A percentile compares a stretch with the other conserved stretches of the same genome.
Evolutionary conservation across 2,329 filamentous ascomycete species (phyloP).

Genomic region (Sclerotinia minor): DNA sequence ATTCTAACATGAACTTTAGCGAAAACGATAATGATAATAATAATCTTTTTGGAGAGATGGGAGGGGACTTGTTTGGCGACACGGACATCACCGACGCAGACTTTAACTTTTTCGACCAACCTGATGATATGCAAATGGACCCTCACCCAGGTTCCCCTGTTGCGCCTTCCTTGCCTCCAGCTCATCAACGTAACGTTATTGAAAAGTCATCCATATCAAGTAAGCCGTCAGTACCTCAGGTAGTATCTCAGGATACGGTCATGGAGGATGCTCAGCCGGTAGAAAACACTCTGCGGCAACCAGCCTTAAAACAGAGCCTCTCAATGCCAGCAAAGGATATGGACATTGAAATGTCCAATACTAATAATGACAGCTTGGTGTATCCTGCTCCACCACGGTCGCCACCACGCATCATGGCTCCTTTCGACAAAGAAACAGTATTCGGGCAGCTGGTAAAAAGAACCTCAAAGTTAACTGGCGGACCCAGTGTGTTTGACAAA

Average conservation of each 20-base stretch:
- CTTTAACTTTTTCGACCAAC: conserved; percentile 79
- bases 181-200: conserved; percentile 15
- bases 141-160: conserved; percentile 2
- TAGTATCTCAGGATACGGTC: conserved; percentile 15
- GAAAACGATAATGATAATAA: conserved; percentile 43
- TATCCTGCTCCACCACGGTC: neutral
- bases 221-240: neutral
- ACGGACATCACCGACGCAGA: conserved; percentile 73
- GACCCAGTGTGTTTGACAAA: conserved; percentile 37
- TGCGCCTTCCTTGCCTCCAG: neutral
- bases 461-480: conserved; percentile 17
- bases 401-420: conserved; percentile 18
- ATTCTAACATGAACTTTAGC: conserved; percentile 33
- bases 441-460: conserved; percentile 34
- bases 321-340: neutral
- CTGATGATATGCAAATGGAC: conserved; percentile 41
- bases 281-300: neutral
- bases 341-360: conserved; percentile 11
- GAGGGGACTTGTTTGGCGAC: conserved; percentile 67
- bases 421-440: conserved; percentile 40
- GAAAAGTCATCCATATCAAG: conserved; percentile 12
- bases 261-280: conserved; percentile 7
- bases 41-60: conserved; percentile 66
- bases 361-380: conserved; percentile 15
- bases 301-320: neutral